A percentile compares a stretch with the other conserved stretches of the same genome.
Conservation (phyloP, 352 stramenopile genomes). For the Phytophthora pseudosyringae region DNA sequence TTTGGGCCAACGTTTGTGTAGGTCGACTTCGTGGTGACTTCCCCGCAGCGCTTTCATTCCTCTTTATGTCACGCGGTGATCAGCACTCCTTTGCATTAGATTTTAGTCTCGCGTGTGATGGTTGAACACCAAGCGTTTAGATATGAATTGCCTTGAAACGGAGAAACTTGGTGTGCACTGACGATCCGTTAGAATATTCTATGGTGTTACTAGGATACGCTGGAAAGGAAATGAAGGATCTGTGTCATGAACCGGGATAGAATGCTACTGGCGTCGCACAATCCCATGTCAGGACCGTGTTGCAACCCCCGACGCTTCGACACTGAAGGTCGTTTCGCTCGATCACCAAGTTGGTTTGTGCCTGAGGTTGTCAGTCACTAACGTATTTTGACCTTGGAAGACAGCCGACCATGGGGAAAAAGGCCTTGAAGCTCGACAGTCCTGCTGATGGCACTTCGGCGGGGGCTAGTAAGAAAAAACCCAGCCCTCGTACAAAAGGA, state of each 20-base stretch:
- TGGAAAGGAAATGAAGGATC: not conserved
- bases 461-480: conserved; percentile 12
- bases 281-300: conserved; percentile 8
- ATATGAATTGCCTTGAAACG: conserved; percentile 6
- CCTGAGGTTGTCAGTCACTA: conserved; percentile 11
- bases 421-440: conserved; percentile 20
- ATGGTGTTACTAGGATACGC: not conserved
- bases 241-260: not conserved
- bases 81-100: conserved; percentile 23
- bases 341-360: conserved; percentile 12
- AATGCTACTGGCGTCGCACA: conserved; percentile 4
- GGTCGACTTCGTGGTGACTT: conserved; percentile 74
- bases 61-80: conserved; percentile 66
- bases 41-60: conserved; percentile 62
- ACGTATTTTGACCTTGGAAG: conserved; percentile 13
- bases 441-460: not conserved
- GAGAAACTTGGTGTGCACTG: conserved; percentile 19
- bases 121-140: conserved; percentile 16
- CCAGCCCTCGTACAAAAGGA: conserved; percentile 6
- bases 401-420: conserved; percentile 25
- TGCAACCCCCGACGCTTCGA: conserved; percentile 30
- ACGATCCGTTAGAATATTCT: conserved; percentile 11
- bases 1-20: conserved; percentile 18
- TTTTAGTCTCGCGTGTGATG: not conserved
- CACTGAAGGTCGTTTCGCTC: conserved; percentile 8